Base-by-base conservation (phyloP, 768 basidiomycete species). In the Russula abietina region DNA sequence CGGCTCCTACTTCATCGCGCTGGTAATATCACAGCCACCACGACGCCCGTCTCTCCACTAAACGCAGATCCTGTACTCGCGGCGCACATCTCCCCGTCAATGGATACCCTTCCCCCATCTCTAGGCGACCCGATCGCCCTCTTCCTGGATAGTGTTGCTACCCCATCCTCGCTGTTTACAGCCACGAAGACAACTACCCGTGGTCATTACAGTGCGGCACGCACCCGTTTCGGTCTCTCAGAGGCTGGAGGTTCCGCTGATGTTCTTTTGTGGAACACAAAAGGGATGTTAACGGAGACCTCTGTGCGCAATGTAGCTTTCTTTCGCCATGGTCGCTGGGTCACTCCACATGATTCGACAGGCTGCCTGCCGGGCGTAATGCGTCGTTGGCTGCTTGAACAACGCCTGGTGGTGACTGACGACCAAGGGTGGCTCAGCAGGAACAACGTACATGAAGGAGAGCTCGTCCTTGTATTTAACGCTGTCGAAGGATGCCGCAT, bases 301-400 rank as follows among this genome's bases (percentile, higher is more conserved):
- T 83, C 86, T 33, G 83, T 88, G 51, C 85, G 79, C 71, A 93
- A 91, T 67, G 73, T 91, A 57, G 87, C 89, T 1, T 81, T 91
- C 63, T 81, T 79, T 66, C 83, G 86, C 14, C 69, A 70, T 3
- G 71, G 71, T 2, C 68, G 60, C 11, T 93, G 91, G 91, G 65
- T 88, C 59, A 91, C 90, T 1, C 90, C 90, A 24, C 67, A 79
- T 3, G 69, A 77, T 14, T 71, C 75, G 2, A 80, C 81, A 22
- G 89, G 90, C 22, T 90, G 90, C 69, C 79, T 92, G n/a, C 74
- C 80, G 4, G 91, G 90, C 19, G 84, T 89, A 39, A 75, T 85
- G 66, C 79, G 91, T 19, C 78, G 86, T 36, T 88, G 83, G 82
- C 73, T 93, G 9, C 74, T 93, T 22, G 82, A 85, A 62, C 78